phyloP scores from a whole-genome alignment of 176 grass and related monocot genomes.

The Chrysopogon serrulatus region DNA sequence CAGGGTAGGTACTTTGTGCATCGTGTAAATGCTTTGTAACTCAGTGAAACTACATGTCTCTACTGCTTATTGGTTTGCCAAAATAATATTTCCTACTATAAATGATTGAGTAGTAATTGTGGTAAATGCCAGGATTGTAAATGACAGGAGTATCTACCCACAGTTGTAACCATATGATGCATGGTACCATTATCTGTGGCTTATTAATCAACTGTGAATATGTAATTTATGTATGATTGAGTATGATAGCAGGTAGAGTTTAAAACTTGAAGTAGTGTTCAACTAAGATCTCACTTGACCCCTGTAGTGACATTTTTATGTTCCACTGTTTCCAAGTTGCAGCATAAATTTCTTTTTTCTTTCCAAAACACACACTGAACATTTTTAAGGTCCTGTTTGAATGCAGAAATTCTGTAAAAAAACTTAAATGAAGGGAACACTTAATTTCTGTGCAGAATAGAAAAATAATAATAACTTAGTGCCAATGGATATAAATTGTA shows the following conservation, averaged over 20 bases:
- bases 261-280: not conserved
- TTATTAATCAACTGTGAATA: not conserved
- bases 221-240: not conserved
- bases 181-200: not conserved
- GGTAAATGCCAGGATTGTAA: not conserved
- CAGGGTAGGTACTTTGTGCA: not conserved
- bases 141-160: not conserved
- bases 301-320: slow-evolving; percentile 15
- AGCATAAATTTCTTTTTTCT: not conserved
- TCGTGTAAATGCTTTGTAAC: not conserved
- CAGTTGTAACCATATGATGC: not conserved
- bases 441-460: not conserved
- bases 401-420: not conserved
- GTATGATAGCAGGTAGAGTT: not conserved
- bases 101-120: not conserved
- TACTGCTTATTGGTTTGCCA: not conserved
- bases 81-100: not conserved
- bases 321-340: not conserved
- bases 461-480: not conserved
- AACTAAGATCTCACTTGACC: not conserved
- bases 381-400: not conserved
- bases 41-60: not conserved
- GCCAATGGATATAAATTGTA: not conserved
- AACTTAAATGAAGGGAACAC: not conserved
- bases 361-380: not conserved